These are phyloP conservation scores for Fragaria vesca DNA, from an alignment of 306 rosid genomes.

Conservation along the genomic window DNA sequence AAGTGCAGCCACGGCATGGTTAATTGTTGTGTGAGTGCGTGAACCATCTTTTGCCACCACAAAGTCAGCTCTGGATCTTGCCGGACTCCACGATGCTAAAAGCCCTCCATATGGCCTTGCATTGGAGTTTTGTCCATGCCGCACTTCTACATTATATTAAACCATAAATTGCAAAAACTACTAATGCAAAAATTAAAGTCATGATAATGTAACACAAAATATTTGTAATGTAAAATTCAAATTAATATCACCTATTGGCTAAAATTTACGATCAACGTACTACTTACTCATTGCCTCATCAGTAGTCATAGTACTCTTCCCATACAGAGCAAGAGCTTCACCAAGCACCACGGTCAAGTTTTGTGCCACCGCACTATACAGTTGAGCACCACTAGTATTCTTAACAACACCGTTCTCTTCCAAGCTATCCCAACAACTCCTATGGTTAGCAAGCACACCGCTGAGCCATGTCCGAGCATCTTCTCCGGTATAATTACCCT, in stretches of 20 bases:
- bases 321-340: constrained; percentile 44
- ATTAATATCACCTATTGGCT: neutral
- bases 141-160: neutral
- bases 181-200: too few species aligned
- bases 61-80: constrained; percentile 36
- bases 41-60: constrained; percentile 66
- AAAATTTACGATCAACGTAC: neutral
- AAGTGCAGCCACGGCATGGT: constrained; percentile 45
- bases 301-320: constrained; percentile 10
- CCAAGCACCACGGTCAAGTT: constrained; percentile 44
- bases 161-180: constrained; percentile 4
- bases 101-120: constrained; percentile 28
- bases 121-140: neutral
- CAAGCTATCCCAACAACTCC: constrained; percentile 55
- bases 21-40: constrained; percentile 46
- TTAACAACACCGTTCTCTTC: constrained; percentile 30
- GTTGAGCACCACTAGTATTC: neutral
- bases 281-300: constrained; percentile 20
- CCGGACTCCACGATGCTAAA: constrained; percentile 50
- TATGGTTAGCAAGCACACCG: constrained; percentile 50
- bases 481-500: constrained; percentile 22
- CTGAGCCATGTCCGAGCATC: constrained; percentile 58
- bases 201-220: too few species aligned
- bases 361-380: constrained; percentile 10
- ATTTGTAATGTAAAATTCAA: neutral